A percentile compares a stretch with the other conserved stretches of the same genome.
phyloP scores from a whole-genome alignment of 495 filamentous ascomycete genomes.

The Xylaria sp. region DNA sequence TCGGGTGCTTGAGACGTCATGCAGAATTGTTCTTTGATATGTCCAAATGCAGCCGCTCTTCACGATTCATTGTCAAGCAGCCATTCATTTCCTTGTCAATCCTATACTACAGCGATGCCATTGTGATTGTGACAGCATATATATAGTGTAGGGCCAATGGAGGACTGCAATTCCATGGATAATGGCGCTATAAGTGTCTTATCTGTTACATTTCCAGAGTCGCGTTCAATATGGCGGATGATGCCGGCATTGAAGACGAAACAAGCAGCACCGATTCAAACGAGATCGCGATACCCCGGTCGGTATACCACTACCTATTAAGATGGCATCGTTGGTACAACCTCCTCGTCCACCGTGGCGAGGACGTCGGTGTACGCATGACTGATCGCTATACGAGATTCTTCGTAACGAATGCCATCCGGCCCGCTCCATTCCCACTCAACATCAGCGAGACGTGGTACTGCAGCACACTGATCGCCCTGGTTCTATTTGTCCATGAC shows the following conservation, averaged over 20 bases:
- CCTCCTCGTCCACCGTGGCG: constrained; percentile 31
- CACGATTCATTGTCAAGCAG: constrained; percentile 26
- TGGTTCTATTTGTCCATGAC: constrained; percentile 22
- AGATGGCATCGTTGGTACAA: constrained; percentile 30
- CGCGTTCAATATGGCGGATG: constrained; percentile 15
- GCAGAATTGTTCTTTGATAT: constrained; percentile 18
- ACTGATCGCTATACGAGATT: background rate
- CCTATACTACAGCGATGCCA: background rate
- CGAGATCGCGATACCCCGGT: background rate
- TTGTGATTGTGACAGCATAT: background rate
- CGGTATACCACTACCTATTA: background rate
- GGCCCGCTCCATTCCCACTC: constrained; percentile 32
- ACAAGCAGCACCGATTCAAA: background rate
- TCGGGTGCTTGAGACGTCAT: background rate
- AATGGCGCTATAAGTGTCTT: background rate
- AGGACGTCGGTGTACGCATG: background rate
- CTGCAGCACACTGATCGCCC: constrained; percentile 25
- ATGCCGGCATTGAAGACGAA: background rate
- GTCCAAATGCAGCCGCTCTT: constrained; percentile 16
- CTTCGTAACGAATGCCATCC: constrained; percentile 8
- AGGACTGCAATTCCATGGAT: background rate
- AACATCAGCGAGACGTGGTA: constrained; percentile 28
- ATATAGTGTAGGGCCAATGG: background rate
- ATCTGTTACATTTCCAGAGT: background rate
- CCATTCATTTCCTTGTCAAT: background rate